phyloP scores from a whole-genome alignment of 129 eudicot species.

The Tagetes patula region DNA sequence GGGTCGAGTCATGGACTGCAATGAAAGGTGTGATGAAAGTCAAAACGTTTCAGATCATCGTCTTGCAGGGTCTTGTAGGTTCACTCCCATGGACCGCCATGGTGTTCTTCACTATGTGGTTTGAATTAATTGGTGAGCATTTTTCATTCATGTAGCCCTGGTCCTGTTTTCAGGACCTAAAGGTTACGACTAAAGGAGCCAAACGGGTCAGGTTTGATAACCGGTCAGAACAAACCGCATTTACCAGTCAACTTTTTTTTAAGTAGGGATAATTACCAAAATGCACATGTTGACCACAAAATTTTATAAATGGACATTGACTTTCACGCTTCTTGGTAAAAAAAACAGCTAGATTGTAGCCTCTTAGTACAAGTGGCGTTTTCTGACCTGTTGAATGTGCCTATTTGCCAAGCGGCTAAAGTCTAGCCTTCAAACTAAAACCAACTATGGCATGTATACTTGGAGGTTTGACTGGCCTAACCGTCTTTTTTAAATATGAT shows the following conservation, averaged over 20 bases:
- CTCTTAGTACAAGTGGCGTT: no score
- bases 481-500: not conserved
- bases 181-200: not conserved
- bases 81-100: constrained; percentile 97
- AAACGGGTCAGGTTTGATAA: not conserved
- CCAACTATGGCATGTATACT: no score
- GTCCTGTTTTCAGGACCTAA: not conserved
- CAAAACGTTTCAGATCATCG: constrained; percentile 88
- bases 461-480: no score
- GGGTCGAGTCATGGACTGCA: constrained; percentile 89
- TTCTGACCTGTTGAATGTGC: no score
- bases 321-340: no score
- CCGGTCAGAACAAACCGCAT: not conserved
- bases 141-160: not conserved
- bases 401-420: no score
- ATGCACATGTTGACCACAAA: no score
- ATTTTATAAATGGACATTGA: no score
- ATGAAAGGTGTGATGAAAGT: constrained; percentile 73
- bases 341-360: no score
- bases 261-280: no score
- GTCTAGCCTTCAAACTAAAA: no score
- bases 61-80: constrained; percentile 93
- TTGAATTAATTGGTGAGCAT: constrained; percentile 87
- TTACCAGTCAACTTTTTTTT: not conserved
- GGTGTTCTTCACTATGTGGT: constrained; percentile 93